These are phyloP conservation scores for Termitomyces sp. DNA, from an alignment of 768 basidiomycete species.

Conservation along the genomic window DNA sequence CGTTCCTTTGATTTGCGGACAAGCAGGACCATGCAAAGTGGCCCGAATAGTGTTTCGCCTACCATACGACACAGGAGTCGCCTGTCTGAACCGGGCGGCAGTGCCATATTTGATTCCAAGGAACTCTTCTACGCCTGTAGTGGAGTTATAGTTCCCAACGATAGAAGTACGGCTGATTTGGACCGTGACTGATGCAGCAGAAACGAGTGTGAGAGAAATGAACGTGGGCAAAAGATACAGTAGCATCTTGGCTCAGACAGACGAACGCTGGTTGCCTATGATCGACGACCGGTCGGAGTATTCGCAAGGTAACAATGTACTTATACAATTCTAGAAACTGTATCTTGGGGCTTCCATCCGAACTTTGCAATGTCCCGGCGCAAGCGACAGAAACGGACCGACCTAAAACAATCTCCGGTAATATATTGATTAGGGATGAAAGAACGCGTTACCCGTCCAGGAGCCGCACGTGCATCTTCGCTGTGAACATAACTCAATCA, in stretches of 20 bases:
- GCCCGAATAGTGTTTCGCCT: slow-evolving; percentile 1
- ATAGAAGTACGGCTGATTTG: slow-evolving; percentile 6
- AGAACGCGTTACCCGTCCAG: not conserved
- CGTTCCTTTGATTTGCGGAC: slow-evolving; percentile 16
- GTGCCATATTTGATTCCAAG: slow-evolving; percentile 15
- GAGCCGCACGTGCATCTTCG: not conserved
- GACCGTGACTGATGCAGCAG: slow-evolving; percentile 9
- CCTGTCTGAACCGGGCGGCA: slow-evolving; percentile 11
- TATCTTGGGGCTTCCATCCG: not conserved
- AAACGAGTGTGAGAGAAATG: slow-evolving; percentile 6
- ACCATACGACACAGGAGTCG: slow-evolving; percentile 10
- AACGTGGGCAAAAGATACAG: slow-evolving; percentile 5
- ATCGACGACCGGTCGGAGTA: not conserved
- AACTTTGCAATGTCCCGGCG: not conserved
- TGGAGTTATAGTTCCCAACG: slow-evolving; percentile 11
- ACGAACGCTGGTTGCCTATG: not conserved
- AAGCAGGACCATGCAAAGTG: slow-evolving; percentile 9
- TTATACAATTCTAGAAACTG: not conserved
- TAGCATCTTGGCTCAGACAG: slow-evolving; percentile 3
- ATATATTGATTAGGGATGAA: not conserved
- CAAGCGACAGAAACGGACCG: not conserved
- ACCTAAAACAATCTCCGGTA: not conserved
- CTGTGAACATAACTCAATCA: not conserved
- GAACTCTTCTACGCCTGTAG: slow-evolving; percentile 15
- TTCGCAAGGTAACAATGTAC: not conserved